Base-by-base conservation (phyloP, 2,329 filamentous ascomycete species). In the Penicillium sp. region DNA sequence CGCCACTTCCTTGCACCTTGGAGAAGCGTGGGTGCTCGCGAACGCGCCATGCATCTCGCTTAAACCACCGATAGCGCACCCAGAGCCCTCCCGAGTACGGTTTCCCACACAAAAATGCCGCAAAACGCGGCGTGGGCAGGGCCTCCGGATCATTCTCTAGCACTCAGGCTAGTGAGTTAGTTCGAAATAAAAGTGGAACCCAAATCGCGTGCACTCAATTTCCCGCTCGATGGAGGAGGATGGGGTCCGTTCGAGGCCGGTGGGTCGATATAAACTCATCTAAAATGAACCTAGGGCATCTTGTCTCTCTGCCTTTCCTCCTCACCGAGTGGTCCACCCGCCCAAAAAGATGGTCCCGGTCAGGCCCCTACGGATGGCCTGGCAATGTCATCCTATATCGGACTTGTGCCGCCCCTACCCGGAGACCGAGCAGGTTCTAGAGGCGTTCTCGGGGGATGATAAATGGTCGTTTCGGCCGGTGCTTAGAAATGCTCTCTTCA, bases 171-270 rank as follows among this genome's bases (percentile, higher is more conserved):
- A 66, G 52, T 44, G 38, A 51, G 43, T 53, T 61, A 56, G 50
- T 51, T 33, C 35, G 11, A 20, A 38, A 5, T 9, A 5, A 38
- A 38, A 13, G 9, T 40, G 30, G 27, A 43, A 60, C 64, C 66
- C 60, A 61, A 68, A 58, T 67, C 66, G 68, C 67, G 56, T 51
- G 50, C 67, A 70, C 68, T 60, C 68, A 69, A 57, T 62, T 41
- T 54, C 40, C 48, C 40, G 38, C 36, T 35, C 41, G 38, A 45
- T 54, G 48, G 48, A 44, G 38, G 28, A 40, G 31, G 7, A 42
- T 47, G 47, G 50, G 53, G 56, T 54, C 53, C 43, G 44, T 50
- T 44, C 46, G 35, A 44, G 25, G 14, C 24, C 4, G 14, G 22
- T 27, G 31, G 35, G 28, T 16, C 40, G 33, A 57, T 49, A 57